Conservation (phyloP, 2,329 filamentous ascomycete species). For the Curvularia lunata region DNA sequence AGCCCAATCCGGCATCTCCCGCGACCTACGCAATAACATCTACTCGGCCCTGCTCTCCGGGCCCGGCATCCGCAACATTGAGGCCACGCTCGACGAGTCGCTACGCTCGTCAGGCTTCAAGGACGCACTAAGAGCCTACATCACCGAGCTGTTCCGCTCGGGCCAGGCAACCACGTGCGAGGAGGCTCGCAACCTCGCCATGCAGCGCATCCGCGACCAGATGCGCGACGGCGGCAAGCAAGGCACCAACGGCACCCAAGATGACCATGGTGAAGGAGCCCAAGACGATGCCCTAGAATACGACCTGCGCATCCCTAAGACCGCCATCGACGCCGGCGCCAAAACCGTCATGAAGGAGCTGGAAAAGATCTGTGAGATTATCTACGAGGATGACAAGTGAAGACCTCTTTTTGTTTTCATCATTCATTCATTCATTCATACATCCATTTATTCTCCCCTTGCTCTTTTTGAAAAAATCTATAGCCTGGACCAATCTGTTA, state of each 20-base stretch:
- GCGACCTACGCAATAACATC: conserved; percentile 50
- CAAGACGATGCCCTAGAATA: conserved; percentile 48
- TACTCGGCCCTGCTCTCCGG: conserved; percentile 56
- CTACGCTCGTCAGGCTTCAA: conserved; percentile 66
- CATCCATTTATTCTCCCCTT: too few species aligned
- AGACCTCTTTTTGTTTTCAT: background rate
- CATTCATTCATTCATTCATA: background rate
- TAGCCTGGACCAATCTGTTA: background rate
- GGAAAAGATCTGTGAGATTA: conserved; percentile 56
- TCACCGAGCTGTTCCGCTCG: conserved; percentile 62
- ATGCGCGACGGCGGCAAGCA: conserved; percentile 27
- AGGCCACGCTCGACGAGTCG: conserved; percentile 60
- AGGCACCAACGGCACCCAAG: conserved; percentile 29
- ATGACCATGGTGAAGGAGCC: conserved; percentile 12
- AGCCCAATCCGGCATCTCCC: conserved; percentile 52
- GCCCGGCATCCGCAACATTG: conserved; percentile 62
- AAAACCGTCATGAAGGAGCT: conserved; percentile 60
- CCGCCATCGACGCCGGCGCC: conserved; percentile 58
- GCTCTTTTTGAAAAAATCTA: background rate
- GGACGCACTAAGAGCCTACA: conserved; percentile 60
- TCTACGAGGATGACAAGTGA: conserved; percentile 28
- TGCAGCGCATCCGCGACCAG: conserved; percentile 47
- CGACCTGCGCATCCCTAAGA: conserved; percentile 55
- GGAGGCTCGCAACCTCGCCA: conserved; percentile 61
- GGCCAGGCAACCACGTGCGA: conserved; percentile 64